A percentile compares a stretch with the other conserved stretches of the same genome.
phyloP scores from a whole-genome alignment of 2,329 filamentous ascomycete species.

The Fusarium sp. region DNA sequence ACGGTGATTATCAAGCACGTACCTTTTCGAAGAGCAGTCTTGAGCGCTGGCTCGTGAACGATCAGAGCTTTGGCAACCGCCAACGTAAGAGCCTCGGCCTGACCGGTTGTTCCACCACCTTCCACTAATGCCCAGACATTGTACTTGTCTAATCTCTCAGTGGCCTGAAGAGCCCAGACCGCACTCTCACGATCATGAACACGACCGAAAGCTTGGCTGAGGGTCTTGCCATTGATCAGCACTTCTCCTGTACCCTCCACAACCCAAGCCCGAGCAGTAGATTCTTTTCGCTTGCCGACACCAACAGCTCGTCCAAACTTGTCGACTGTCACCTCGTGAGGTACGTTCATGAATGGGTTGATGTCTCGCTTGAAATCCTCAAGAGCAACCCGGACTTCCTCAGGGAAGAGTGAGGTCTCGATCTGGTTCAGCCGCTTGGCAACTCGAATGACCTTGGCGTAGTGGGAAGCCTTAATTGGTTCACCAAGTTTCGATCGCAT shows the following conservation, averaged over 20 bases:
- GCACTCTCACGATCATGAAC: constrained; percentile 95
- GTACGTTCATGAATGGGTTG: constrained; percentile 72
- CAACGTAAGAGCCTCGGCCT: constrained; percentile 92
- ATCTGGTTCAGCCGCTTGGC: constrained; percentile 86
- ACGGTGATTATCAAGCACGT: constrained; percentile 50
- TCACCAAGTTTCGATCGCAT: constrained; percentile 78
- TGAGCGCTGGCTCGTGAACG: constrained; percentile 91
- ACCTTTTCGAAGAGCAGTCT: constrained; percentile 89
- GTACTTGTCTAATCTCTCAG: constrained; percentile 90
- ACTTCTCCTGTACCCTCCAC: constrained; percentile 94
- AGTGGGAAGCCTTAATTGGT: constrained; percentile 77
- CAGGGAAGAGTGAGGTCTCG: constrained; percentile 77
- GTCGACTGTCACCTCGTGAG: constrained; percentile 74
- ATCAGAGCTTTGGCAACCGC: constrained; percentile 87
- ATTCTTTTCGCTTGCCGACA: constrained; percentile 86
- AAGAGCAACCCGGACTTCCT: constrained; percentile 71
- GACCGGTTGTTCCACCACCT: constrained; percentile 91
- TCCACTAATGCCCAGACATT: constrained; percentile 88
- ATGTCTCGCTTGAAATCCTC: constrained; percentile 76
- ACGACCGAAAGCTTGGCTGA: constrained; percentile 82
- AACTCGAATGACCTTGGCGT: constrained; percentile 76
- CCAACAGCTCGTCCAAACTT: constrained; percentile 79
- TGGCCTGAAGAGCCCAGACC: constrained; percentile 86
- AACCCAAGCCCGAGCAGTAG: constrained; percentile 82
- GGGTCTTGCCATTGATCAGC: constrained; percentile 86